phyloP scores from a whole-genome alignment of 2,329 filamentous ascomycete genomes.

The Peltaster fructicola region DNA sequence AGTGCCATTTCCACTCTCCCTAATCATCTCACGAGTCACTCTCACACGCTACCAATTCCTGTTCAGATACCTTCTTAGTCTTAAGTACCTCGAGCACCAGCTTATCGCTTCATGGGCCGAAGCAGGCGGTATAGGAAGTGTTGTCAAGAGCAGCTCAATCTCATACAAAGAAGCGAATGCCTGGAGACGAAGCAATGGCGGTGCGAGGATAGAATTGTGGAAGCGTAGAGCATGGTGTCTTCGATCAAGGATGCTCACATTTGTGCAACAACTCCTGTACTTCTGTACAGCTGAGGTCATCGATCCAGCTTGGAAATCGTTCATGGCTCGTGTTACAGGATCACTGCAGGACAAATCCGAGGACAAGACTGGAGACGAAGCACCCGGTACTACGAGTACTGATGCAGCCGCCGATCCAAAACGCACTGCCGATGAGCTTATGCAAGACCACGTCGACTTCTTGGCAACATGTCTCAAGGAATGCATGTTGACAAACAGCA shows the following conservation, averaged over 20 bases:
- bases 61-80: conserved; percentile 79
- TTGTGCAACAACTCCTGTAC: conserved; percentile 90
- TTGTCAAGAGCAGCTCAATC: too few species aligned
- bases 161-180: conserved; percentile 2
- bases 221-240: conserved; percentile 86
- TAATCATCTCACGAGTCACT: conserved; percentile 91
- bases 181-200: conserved; percentile 13
- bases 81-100: conserved; percentile 77
- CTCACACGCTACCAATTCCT: conserved; percentile 93
- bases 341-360: conserved; percentile 3
- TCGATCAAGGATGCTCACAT: conserved; percentile 73
- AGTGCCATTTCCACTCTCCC: conserved; percentile 84
- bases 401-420: conserved; percentile 30
- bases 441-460: conserved; percentile 98
- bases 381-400: conserved; percentile 15
- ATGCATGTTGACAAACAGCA: conserved; percentile 96
- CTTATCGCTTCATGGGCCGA: conserved; percentile 80
- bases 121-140: conserved; percentile 2
- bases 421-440: conserved; percentile 85
- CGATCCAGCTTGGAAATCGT: conserved; percentile 87
- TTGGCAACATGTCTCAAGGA: conserved; percentile 95
- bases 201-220: conserved; percentile 66
- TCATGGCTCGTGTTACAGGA: conserved; percentile 66
- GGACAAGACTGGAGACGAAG: not conserved
- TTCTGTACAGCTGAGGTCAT: conserved; percentile 96